phyloP scores from a whole-genome alignment of 495 filamentous ascomycete species.

The Aspergillus sclerotiicarbonarius region DNA sequence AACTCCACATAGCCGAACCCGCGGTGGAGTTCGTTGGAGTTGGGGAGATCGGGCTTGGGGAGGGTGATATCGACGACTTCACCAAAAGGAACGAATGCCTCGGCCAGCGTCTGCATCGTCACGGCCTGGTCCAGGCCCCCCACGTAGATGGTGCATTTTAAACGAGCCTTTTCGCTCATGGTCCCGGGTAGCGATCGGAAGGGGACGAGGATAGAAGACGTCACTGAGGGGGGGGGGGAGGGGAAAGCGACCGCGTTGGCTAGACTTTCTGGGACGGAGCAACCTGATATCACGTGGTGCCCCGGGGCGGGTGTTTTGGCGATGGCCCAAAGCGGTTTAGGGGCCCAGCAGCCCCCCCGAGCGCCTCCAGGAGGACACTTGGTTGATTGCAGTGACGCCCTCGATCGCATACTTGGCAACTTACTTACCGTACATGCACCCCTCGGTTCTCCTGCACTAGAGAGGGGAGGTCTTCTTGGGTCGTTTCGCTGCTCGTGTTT shows the following conservation, averaged over 20 bases:
- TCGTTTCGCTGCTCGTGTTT: conserved; percentile 11
- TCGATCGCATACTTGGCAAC: conserved; percentile 19
- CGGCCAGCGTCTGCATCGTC: conserved; percentile 68
- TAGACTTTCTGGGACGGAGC: conserved; percentile 9
- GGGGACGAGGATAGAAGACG: background rate
- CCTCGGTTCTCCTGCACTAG: conserved; percentile 18
- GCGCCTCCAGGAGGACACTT: conserved; percentile 49
- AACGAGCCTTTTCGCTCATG: conserved; percentile 79
- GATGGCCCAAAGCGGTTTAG: conserved; percentile 35
- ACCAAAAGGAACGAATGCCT: conserved; percentile 94
- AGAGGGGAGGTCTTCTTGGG: conserved; percentile 22
- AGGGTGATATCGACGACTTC: conserved; percentile 87
- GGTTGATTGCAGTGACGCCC: conserved; percentile 26
- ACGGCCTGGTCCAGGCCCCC: conserved; percentile 83
- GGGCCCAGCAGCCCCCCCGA: conserved; percentile 25
- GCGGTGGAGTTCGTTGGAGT: conserved; percentile 70
- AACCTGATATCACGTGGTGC: conserved; percentile 44
- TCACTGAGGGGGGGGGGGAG: background rate
- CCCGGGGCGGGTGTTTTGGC: conserved; percentile 38
- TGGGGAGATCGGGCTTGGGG: conserved; percentile 76
- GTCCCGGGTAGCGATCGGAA: conserved; percentile 19
- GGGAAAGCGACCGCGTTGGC: background rate
- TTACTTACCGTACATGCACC: conserved; percentile 18
- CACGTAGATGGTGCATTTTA: conserved; percentile 86
- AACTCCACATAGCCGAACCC: conserved; percentile 98